Base-by-base conservation (phyloP, 352 stramenopile genomes). In the Pythium periplocum region DNA sequence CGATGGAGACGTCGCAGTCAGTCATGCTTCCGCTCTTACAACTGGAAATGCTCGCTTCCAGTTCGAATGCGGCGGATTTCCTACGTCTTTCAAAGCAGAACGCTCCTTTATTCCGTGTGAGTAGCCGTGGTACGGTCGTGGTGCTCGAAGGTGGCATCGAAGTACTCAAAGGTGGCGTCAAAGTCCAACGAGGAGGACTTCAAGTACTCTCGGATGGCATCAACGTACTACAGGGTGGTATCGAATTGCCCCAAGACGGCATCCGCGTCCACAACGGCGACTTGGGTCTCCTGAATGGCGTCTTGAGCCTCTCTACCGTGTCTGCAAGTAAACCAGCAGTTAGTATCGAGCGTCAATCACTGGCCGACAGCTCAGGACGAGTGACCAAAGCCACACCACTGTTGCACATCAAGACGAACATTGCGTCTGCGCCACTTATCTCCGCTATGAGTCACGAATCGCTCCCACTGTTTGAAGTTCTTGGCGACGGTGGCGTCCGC, bases 161-260 rank as follows among this genome's bases (percentile, higher is more conserved):
- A 26, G 68, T 89, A 12, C 54, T 86, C 11, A 68, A 73, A 9
- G 78, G 78, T 17, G 78, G 76, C 17, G 26, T 87, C n/a, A 69
- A 69, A 34, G 66, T 89, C 6, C 65, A 86, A 39, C 64, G 71
- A 6, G 78, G 78, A 4, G 78, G 78, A 2, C 48, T 89, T 4
- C 65, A 86, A 35, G 75, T 90, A 32, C 69, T 86, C 41, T 69
- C 70, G 12, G 77, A 83, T 9, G 79, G 77, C 3, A 59, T 87
- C 30, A 68, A 68, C 1, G 57, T 90, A 10, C 35, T 62, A 8
- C 53, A 62, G 32, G 59, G 59, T 6, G 59, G 59, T 2, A 11
- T 66, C 6, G 54, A 61, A 6, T 33, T 66, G 9, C 10, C 6
- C 3, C 40, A 40, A 34, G 53, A 59, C 32, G 62, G 59, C 38